phyloP scores from a whole-genome alignment of 2,329 filamentous ascomycete genomes.

The Penicillium sp. region DNA sequence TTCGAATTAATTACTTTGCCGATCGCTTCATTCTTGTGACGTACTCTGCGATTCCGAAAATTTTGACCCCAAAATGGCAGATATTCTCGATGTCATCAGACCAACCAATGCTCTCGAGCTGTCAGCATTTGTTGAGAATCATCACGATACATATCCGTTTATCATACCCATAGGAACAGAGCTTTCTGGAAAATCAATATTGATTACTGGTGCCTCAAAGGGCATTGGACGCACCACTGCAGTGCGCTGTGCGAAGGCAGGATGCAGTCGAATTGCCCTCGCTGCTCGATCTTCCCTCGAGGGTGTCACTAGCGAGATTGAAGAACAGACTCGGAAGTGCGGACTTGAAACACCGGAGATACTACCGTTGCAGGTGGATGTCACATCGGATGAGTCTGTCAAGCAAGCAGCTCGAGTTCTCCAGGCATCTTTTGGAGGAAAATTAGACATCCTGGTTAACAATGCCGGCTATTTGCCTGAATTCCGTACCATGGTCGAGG shows the following conservation, averaged over 20 bases:
- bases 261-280: slow-evolving; percentile 57
- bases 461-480: slow-evolving; percentile 47
- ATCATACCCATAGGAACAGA: slow-evolving; percentile 51
- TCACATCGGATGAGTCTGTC: slow-evolving; percentile 45
- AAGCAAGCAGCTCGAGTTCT: slow-evolving; percentile 21
- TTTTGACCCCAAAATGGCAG: not conserved
- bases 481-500: slow-evolving; percentile 32
- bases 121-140: slow-evolving; percentile 1
- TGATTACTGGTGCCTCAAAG: slow-evolving; percentile 61
- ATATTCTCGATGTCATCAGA: not conserved
- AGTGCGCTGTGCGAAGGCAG: slow-evolving; percentile 60
- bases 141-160: slow-evolving; percentile 56
- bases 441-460: slow-evolving; percentile 53
- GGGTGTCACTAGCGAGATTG: slow-evolving; percentile 41
- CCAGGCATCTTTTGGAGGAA: slow-evolving; percentile 30
- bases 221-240: slow-evolving; percentile 61
- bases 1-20: too few relatives aligned
- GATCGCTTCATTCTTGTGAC: too few relatives aligned
- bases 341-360: slow-evolving; percentile 37
- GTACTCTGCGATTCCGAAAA: not conserved
- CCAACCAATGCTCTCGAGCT: slow-evolving; percentile 1
- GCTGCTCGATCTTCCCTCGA: slow-evolving; percentile 56
- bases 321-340: slow-evolving; percentile 40
- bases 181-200: slow-evolving; percentile 47
- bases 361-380: slow-evolving; percentile 51